These are phyloP conservation scores for Luffa aegyptiaca DNA, from an alignment of 306 rosid genomes.

Conservation along the genomic window DNA sequence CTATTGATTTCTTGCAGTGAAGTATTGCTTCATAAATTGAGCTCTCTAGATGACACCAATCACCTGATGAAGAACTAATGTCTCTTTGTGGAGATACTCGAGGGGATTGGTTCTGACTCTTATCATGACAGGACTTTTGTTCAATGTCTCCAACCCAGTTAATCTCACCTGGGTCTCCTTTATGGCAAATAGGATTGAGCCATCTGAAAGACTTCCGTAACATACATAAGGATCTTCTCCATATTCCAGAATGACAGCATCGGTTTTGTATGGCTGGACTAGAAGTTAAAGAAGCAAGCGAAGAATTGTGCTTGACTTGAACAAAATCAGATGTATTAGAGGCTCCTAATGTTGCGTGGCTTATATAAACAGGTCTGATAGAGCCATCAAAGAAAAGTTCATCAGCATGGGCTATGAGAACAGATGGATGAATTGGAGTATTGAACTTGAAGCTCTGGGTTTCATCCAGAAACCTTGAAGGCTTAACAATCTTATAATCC, in stretches of 20 bases:
- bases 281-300: slow-evolving; percentile 17
- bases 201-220: slow-evolving; percentile 18
- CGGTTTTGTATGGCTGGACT: slow-evolving; percentile 13
- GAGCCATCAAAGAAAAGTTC: slow-evolving; percentile 54
- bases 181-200: slow-evolving; percentile 17
- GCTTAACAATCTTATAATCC: neutral
- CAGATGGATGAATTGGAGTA: slow-evolving; percentile 21
- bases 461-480: slow-evolving; percentile 10
- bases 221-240: slow-evolving; percentile 22
- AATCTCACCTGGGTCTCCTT: slow-evolving; percentile 23
- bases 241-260: slow-evolving; percentile 22
- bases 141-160: slow-evolving; percentile 30
- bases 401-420: slow-evolving; percentile 47
- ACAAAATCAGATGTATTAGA: slow-evolving; percentile 14
- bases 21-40: slow-evolving; percentile 59
- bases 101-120: slow-evolving; percentile 20
- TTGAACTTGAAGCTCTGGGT: slow-evolving; percentile 42
- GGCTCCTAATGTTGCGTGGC: slow-evolving; percentile 9
- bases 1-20: slow-evolving; percentile 59
- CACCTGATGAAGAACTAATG: slow-evolving; percentile 6
- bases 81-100: slow-evolving; percentile 25
- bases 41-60: slow-evolving; percentile 33
- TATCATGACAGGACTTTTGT: slow-evolving; percentile 20
- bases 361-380: slow-evolving; percentile 25
- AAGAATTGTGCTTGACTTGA: slow-evolving; percentile 5